phyloP scores from a whole-genome alignment of 1,284 basidiomycete genomes.

The Stereum hirsutum region DNA sequence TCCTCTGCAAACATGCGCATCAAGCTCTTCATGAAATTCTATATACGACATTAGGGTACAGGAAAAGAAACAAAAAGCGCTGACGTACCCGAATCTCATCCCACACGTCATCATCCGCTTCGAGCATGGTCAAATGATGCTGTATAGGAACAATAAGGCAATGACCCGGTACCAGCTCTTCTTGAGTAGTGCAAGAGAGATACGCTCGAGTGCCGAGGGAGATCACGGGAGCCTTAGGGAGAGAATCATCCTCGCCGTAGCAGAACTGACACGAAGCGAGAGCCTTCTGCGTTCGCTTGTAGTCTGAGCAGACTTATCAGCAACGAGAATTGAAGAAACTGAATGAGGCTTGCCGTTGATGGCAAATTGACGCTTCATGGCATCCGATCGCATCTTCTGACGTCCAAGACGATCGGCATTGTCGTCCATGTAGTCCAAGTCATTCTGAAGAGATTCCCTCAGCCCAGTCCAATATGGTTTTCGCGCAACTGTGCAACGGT shows the following conservation, averaged over 20 bases:
- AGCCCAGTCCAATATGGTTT: constrained; percentile 1
- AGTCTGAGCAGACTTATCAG: constrained; percentile 49
- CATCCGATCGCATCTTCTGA: constrained; percentile 92
- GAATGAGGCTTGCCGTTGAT: constrained; percentile 64
- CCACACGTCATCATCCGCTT: constrained; percentile 98
- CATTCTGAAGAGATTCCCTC: constrained; percentile 36
- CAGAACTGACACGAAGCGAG: constrained; percentile 84
- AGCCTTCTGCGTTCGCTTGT: constrained; percentile 88
- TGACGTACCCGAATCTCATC: constrained; percentile 80
- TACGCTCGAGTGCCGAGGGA: constrained; percentile 89
- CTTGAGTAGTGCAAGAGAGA: constrained; percentile 77
- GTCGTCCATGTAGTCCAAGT: constrained; percentile 94
- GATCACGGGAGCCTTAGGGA: constrained; percentile 79
- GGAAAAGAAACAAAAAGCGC: background rate
- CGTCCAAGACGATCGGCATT: constrained; percentile 89
- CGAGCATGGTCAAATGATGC: constrained; percentile 85
- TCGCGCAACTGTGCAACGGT: too few relatives aligned
- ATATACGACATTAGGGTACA: constrained; percentile 6
- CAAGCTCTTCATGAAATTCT: constrained; percentile 99
- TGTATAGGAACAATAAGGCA: constrained; percentile 94
- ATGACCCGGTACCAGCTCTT: constrained; percentile 85
- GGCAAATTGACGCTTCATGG: constrained; percentile 94
- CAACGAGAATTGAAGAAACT: constrained; percentile 3
- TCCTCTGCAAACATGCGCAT: constrained; percentile 91
- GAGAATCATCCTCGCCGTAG: constrained; percentile 80